Evolutionary conservation across 352 stramenopile species (phyloP).

Genomic region (Pythium guiyangense): DNA sequence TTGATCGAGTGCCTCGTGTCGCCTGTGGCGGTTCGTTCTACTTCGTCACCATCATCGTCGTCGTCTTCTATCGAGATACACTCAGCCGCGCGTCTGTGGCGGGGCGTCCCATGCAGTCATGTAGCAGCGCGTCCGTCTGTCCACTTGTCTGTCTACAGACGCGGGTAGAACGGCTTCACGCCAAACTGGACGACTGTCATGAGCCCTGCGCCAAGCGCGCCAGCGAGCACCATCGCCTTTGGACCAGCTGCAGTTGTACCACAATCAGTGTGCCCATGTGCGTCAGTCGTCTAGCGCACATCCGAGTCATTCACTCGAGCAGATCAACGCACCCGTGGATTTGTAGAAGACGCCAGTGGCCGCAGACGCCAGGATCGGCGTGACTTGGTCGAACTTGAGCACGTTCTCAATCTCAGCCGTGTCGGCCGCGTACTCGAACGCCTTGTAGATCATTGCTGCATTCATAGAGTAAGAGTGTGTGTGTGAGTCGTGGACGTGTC

Average conservation of each 20-base stretch:
- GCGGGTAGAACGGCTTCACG: constrained; percentile 80
- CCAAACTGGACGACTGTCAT: constrained; percentile 86
- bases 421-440: constrained; percentile 78
- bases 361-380: constrained; percentile 75
- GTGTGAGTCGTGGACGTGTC: constrained; percentile 10
- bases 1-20: neutral
- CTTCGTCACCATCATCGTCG: neutral
- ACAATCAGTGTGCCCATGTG: neutral
- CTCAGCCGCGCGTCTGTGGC: neutral
- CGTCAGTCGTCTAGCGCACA: constrained; percentile 3
- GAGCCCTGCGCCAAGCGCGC: constrained; percentile 66
- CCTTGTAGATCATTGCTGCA: constrained; percentile 84
- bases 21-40: neutral
- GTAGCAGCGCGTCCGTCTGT: too few relatives aligned
- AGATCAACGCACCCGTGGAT: constrained; percentile 42
- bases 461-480: neutral
- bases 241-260: constrained; percentile 32
- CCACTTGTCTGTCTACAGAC: constrained; percentile 37
- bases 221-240: constrained; percentile 81
- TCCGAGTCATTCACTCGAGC: neutral
- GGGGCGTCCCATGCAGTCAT: too few relatives aligned
- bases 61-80: neutral
- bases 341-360: constrained; percentile 86
- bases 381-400: constrained; percentile 81
- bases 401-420: constrained; percentile 78